Base-by-base conservation (phyloP, 305 asterid species). In the Stenogyne calaminthoides region DNA sequence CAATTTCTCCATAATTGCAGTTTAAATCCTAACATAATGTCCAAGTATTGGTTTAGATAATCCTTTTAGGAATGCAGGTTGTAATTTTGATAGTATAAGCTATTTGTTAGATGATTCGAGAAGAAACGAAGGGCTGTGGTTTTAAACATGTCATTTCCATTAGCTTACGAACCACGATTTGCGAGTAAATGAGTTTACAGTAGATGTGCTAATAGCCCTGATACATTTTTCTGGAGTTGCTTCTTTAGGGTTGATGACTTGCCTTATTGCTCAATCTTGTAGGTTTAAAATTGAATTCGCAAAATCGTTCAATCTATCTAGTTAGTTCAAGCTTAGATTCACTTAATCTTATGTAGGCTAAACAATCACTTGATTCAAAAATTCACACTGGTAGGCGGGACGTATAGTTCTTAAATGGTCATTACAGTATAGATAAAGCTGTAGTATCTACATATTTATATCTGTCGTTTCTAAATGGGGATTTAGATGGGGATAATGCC, bases 371-470 rank as follows among this genome's bases (percentile, higher is more conserved):
- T 60, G 75, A 60, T 68, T n/a, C 29, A 12, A 39, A 61, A 52
- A 4, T 62, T 29, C 58, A 32, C 18, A 47, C 29, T 54, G 59
- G 55, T 14, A 54, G 20, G 20, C n/a, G 11, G 42, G 58, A 29
- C n/a, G 51, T 58, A 16, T 19, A 15, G 15, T 54, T 66, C 69
- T 67, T 59, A 69, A 46, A 67, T 67, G 47, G 46, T 34, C 57
- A 25, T 55, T 9, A 36, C 4, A 2, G 49, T 6, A 71, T 16
- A 11, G 40, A 62, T 19, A 39, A 15, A 36, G 58, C 46, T 34
- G 7, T 6, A 3, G 37, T 54, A 15, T 44, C 20, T 74, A 29
- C 27, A 29, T n/a, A 27, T 32, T 66, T 8, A 9, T 29, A 55
- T 49, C 29, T 66, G 8, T 49, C 27, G 7, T n/a, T 27, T 46